phyloP scores from a whole-genome alignment of 2,329 filamentous ascomycete species.

The Xylaria sp. region DNA sequence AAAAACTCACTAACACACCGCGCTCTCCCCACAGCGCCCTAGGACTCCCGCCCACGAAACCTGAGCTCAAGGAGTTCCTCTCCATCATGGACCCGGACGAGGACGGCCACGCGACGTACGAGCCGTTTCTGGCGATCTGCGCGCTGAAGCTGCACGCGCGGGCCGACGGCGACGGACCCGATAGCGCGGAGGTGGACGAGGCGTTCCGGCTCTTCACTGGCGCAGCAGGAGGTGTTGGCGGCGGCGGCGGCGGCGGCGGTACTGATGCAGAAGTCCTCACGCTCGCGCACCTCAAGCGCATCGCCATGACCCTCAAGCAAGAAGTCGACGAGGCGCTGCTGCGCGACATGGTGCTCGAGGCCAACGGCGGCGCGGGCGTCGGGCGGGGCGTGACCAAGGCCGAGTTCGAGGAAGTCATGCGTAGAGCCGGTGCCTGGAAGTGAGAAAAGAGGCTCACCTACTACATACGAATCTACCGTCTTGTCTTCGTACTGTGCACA shows the following conservation, averaged over 20 bases:
- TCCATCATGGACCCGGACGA: constrained; percentile 82
- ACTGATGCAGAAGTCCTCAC: constrained; percentile 65
- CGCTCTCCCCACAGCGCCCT: constrained; percentile 68
- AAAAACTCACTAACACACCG: not conserved
- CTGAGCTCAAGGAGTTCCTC: constrained; percentile 77
- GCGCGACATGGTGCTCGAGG: constrained; percentile 93
- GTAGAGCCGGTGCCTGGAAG: constrained; percentile 80
- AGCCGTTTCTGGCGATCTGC: constrained; percentile 84
- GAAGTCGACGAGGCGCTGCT: constrained; percentile 82
- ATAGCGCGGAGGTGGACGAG: constrained; percentile 73
- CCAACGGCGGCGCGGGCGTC: constrained; percentile 79
- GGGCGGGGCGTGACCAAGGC: constrained; percentile 73
- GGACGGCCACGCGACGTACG: constrained; percentile 78
- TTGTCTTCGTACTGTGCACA: too few species aligned
- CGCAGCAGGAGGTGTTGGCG: constrained; percentile 38
- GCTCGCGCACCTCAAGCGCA: constrained; percentile 74
- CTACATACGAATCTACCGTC: too few species aligned
- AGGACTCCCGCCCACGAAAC: constrained; percentile 69
- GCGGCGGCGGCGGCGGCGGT: constrained; percentile 21
- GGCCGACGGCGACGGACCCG: constrained; percentile 57
- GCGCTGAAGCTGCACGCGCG: constrained; percentile 80
- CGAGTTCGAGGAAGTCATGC: constrained; percentile 89
- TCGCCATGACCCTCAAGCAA: constrained; percentile 83
- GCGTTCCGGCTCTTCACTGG: constrained; percentile 83
- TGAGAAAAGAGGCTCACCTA: constrained; percentile 52